Conservation (phyloP, 345 rosid genomes). For the Erucastrum elatum region DNA sequence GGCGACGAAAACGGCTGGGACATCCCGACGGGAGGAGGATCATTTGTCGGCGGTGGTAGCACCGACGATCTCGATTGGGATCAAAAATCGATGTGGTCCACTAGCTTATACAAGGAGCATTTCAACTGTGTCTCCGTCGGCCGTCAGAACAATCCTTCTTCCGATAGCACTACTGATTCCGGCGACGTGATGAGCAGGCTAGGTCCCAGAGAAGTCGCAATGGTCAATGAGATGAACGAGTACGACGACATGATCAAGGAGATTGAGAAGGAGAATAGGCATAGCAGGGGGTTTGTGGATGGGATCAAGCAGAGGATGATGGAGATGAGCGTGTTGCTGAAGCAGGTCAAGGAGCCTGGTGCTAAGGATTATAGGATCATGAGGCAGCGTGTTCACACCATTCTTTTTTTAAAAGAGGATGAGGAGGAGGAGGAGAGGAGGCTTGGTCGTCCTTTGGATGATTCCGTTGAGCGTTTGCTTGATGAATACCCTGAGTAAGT, state of each 20-base stretch:
- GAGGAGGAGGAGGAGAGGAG: slow-evolving; percentile 93
- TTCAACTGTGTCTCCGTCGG: slow-evolving; percentile 69
- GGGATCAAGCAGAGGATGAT: slow-evolving; percentile 57
- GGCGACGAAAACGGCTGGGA: slow-evolving; percentile 48
- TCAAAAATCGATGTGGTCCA: slow-evolving; percentile 78
- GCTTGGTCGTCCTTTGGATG: slow-evolving; percentile 81
- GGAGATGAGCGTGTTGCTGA: slow-evolving; percentile 58
- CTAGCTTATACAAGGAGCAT: slow-evolving; percentile 86
- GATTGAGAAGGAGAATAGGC: slow-evolving; percentile 48
- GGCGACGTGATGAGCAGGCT: slow-evolving; percentile 36
- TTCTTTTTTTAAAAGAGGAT: slow-evolving; percentile 87
- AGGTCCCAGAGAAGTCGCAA: slow-evolving; percentile 28
- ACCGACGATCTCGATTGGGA: slow-evolving; percentile 69
- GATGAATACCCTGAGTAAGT: slow-evolving; percentile 86
- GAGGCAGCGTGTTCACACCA: slow-evolving; percentile 97
- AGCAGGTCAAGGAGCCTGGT: slow-evolving; percentile 90
- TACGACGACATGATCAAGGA: slow-evolving; percentile 50
- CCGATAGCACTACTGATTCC: slow-evolving; percentile 9
- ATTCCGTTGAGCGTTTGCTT: slow-evolving; percentile 84
- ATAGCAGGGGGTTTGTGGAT: slow-evolving; percentile 53
- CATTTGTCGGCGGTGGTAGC: slow-evolving; percentile 40
- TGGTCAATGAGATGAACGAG: slow-evolving; percentile 50
- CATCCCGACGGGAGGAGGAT: slow-evolving; percentile 41
- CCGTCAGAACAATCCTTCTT: slow-evolving; percentile 37
- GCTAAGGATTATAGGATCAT: slow-evolving; percentile 92